Conservation (phyloP, 2,329 filamentous ascomycete genomes). For the Nemania abortiva region DNA sequence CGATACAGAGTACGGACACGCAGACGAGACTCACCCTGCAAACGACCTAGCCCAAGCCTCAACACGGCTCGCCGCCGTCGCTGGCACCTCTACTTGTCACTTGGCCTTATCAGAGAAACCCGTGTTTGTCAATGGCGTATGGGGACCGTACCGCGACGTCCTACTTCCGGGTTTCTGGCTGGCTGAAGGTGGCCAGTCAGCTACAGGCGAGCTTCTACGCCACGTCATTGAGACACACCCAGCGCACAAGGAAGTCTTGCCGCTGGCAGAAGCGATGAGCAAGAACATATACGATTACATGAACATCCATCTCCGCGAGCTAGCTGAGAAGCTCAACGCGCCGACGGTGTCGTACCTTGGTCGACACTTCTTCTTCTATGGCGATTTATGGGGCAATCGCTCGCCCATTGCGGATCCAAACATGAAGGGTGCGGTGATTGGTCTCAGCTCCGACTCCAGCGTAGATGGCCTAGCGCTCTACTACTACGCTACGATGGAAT, state of each 20-base stretch:
- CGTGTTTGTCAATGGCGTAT: constrained; percentile 94
- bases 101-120: constrained; percentile 93
- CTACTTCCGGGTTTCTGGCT: constrained; percentile 94
- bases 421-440: constrained; percentile 92
- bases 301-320: constrained; percentile 84
- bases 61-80: constrained; percentile 90
- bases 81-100: constrained; percentile 97
- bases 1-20: constrained; percentile 74
- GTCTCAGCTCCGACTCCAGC: constrained; percentile 86
- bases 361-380: constrained; percentile 98
- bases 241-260: constrained; percentile 83
- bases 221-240: constrained; percentile 96
- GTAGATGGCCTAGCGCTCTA: constrained; percentile 88
- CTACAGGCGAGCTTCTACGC: constrained; percentile 92
- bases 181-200: constrained; percentile 96
- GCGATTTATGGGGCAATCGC: constrained; percentile 95
- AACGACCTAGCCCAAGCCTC: constrained; percentile 95
- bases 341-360: constrained; percentile 87
- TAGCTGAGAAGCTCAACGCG: constrained; percentile 76
- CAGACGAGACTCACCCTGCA: constrained; percentile 75
- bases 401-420: constrained; percentile 91
- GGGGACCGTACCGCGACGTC: constrained; percentile 97
- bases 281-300: constrained; percentile 96
- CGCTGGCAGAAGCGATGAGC: constrained; percentile 83
- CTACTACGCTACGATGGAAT: constrained; percentile 98